Evolutionary conservation across 2,329 filamentous ascomycete genomes (phyloP).

Genomic region (Macrophomina pseudophaseolina): DNA sequence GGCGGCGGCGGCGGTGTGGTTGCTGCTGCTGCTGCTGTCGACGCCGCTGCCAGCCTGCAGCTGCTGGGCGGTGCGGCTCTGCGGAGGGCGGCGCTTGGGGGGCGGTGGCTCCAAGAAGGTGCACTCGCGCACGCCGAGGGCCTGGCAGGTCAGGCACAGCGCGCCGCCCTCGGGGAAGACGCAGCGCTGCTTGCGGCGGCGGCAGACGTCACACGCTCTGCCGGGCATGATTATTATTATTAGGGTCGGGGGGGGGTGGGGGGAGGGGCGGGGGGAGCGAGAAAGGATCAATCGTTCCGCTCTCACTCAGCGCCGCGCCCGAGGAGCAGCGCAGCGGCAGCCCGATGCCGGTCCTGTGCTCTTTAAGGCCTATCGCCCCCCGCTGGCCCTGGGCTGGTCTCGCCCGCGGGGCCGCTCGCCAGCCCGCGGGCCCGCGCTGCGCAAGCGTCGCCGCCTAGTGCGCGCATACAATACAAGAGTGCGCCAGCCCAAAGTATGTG

Average conservation of each 20-base stretch:
- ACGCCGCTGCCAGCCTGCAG: too few species aligned
- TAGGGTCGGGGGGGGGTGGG: not conserved
- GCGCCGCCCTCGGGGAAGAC: not conserved
- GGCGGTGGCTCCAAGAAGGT: not conserved
- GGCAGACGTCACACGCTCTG: slow-evolving; percentile 27
- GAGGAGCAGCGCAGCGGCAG: not conserved
- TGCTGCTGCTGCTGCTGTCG: too few species aligned
- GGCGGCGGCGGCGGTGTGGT: not conserved
- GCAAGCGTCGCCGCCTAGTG: not conserved
- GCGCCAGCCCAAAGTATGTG: not conserved
- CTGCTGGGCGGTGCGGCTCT: not conserved
- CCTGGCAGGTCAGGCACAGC: not conserved
- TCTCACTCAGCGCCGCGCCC: not conserved
- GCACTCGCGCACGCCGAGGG: not conserved
- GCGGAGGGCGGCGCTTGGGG: not conserved
- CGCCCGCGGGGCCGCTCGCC: not conserved
- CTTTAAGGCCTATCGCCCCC: not conserved
- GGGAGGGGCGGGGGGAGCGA: not conserved
- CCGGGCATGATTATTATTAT: not conserved
- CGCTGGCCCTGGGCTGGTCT: not conserved
- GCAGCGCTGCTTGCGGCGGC: slow-evolving; percentile 28
- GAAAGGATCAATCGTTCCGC: too few species aligned
- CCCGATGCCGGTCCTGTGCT: not conserved
- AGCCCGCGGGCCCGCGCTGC: not conserved
- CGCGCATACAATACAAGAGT: slow-evolving; percentile 5